Conservation (phyloP, 148 eudicot species). For the Drosera capensis region DNA sequence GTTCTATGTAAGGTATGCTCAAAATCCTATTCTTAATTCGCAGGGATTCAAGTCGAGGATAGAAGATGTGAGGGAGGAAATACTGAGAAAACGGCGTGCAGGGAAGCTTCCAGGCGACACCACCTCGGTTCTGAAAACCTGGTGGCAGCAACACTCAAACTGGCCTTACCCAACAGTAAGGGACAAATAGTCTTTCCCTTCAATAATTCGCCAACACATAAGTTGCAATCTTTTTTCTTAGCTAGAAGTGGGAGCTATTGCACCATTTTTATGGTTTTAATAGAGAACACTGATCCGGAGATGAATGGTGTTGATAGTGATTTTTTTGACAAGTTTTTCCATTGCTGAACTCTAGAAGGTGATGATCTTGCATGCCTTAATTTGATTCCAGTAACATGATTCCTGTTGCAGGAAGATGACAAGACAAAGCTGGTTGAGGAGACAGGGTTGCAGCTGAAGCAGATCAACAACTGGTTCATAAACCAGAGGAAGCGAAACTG, state of each 20-base stretch:
- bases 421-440: conserved; percentile 54
- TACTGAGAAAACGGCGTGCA: conserved; percentile 81
- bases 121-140: conserved; percentile 78
- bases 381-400: neutral
- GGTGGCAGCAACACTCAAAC: conserved; percentile 98
- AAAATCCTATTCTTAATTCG: neutral
- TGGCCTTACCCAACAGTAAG: conserved; percentile 99
- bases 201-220: neutral
- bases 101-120: conserved; percentile 98
- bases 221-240: neutral
- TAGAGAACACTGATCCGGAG: no score
- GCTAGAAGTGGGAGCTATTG: neutral
- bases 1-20: neutral
- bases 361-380: neutral
- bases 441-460: conserved; percentile 62
- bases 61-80: conserved; percentile 97
- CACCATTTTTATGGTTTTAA: neutral
- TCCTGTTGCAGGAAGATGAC: conserved; percentile 38
- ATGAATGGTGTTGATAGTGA: no score
- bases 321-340: no score
- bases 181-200: neutral
- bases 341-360: no score
- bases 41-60: conserved; percentile 95
- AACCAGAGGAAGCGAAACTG: conserved; percentile 60
- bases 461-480: no score